Percentiles rank a stretch among this genome's conserved stretches.
Evolutionary conservation across 2,329 filamentous ascomycete species (phyloP).

Genomic region (Paraphaeosphaeria minitans): DNA sequence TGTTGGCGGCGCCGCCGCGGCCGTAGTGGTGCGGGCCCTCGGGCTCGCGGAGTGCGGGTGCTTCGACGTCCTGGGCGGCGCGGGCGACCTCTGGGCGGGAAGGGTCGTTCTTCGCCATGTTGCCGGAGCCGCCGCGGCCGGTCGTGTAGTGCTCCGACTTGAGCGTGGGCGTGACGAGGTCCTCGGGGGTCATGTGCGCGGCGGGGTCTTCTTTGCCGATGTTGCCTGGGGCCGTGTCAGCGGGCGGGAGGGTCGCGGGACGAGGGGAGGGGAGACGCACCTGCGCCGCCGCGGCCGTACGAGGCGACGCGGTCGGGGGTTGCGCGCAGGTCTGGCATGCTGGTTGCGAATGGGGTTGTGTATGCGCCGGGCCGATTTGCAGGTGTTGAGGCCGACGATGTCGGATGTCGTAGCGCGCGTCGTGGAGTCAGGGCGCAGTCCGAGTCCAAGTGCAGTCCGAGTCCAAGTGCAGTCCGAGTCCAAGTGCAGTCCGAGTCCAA

Average conservation of each 20-base stretch:
- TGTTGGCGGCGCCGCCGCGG: conserved; percentile 76
- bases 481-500: not conserved
- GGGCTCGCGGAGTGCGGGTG: conserved; percentile 54
- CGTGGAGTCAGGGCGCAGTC: not conserved
- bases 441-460: not conserved
- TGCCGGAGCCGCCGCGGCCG: conserved; percentile 84
- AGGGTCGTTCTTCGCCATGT: conserved; percentile 81
- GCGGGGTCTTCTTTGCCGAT: conserved; percentile 49
- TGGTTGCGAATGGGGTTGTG: conserved; percentile 32
- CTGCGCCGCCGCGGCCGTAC: conserved; percentile 78
- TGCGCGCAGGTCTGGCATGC: conserved; percentile 9
- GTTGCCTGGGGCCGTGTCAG: conserved; percentile 50
- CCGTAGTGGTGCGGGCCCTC: conserved; percentile 70
- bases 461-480: not conserved
- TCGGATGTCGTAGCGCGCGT: not conserved
- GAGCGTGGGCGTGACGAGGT: conserved; percentile 81
- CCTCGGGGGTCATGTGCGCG: conserved; percentile 51
- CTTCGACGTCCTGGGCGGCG: conserved; percentile 80
- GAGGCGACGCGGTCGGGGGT: conserved; percentile 52
- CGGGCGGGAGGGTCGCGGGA: not conserved
- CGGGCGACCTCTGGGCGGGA: conserved; percentile 70
- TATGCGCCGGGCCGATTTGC: conserved; percentile 2
- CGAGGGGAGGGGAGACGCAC: conserved; percentile 42
- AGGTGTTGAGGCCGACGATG: not conserved
- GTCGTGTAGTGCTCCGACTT: conserved; percentile 87